Evolutionary conservation across 257 asterid species (phyloP), one percentile per base, ranked within the genome.

Genomic region (Solanum etuberosum): DNA sequence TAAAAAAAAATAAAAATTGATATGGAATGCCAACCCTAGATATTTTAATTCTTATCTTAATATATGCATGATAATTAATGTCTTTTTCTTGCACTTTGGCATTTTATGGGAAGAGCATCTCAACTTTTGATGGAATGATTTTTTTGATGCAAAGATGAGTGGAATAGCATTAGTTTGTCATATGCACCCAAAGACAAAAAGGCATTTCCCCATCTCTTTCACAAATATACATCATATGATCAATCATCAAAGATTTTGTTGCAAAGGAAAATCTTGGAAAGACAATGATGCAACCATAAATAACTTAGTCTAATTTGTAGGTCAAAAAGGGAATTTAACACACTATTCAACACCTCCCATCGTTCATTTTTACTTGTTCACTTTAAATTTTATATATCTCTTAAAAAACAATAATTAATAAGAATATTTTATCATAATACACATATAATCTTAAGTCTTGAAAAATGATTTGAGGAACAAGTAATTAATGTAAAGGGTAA

Each of bases 131-230:
- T 84, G 27, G 32, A 29, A 67, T 65, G 57, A 63, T 83, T 67
- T 86, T 89, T 84, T 90, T 84, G 88, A 90, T 89, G 94, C 92
- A 77, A 88, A 87, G 91, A 70, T 95, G 94, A 92, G 93, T 93
- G 89, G 93, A 85, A 89, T 84, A 84, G 93, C 95, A 94, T 91
- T 90, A 61, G 51, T 73, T 21, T 83, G 7, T 32, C 67, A 13
- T 85, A 27, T 25, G 65, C 65, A 43, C 84, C 61, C 38, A 43
- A 78, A 78, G 84, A 78, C 25, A 43, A 43, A 57, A 67, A 67
- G 35, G 27, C 46, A 23, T 34, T 29, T 40, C 25, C 43, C 77
- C 83, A 82, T 46, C 85, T 16, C 83, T 72, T 59, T 16, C 86
- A 83, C 67, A 84, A 85, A 86, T 83, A 87, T 83, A 86, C 85